Percentiles rank a stretch among this genome's conserved stretches.
phyloP scores from a whole-genome alignment of 257 asterid genomes.

The Ballota nigra region DNA sequence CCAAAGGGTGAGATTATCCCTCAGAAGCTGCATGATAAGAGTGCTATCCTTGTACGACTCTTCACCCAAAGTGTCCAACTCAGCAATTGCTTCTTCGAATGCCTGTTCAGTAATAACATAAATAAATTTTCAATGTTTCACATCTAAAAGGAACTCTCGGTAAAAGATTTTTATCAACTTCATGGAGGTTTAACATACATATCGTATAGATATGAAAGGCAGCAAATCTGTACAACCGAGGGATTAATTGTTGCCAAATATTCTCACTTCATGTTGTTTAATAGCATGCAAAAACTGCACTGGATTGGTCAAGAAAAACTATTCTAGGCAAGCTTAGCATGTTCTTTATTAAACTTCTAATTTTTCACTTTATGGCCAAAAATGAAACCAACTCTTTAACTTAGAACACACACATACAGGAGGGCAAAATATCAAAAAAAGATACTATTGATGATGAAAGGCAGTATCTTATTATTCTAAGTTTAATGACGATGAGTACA shows the following conservation, averaged over 20 bases:
- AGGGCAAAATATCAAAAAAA: neutral
- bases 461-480: neutral
- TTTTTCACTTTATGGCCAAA: too few species aligned
- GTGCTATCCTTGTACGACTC: slow-evolving; percentile 74
- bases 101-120: slow-evolving; percentile 36
- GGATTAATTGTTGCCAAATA: neutral
- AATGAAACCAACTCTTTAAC: too few species aligned
- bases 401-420: neutral
- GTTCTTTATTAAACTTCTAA: neutral
- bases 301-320: neutral
- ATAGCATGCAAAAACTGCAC: neutral
- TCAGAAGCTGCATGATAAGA: slow-evolving; percentile 64
- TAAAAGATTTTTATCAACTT: too few species aligned
- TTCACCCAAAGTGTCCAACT: slow-evolving; percentile 61
- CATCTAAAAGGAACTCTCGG: too few species aligned
- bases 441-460: neutral
- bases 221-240: neutral
- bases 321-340: neutral
- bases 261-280: neutral
- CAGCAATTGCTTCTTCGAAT: slow-evolving; percentile 69
- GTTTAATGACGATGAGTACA: neutral
- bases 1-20: slow-evolving; percentile 77
- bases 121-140: neutral
- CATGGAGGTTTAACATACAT: neutral
- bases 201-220: too few species aligned